Percentiles rank a stretch among this genome's conserved stretches.
These are phyloP conservation scores for Monilinia fructicola DNA, from an alignment of 2,329 filamentous ascomycete genomes.

Conservation along the genomic window DNA sequence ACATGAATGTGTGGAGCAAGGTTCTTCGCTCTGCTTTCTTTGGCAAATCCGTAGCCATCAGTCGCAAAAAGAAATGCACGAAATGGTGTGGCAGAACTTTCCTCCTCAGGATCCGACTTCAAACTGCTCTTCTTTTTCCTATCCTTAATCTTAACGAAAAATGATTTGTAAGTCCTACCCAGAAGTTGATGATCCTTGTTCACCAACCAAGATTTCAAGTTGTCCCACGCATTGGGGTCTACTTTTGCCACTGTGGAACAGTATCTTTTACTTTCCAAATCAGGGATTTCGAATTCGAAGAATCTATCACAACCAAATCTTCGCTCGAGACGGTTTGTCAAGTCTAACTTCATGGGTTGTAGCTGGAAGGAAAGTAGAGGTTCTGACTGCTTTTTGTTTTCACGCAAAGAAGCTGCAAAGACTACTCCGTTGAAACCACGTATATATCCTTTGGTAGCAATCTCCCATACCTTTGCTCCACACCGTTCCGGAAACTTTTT, in stretches of 20 bases:
- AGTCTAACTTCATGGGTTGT: slow-evolving; percentile 50
- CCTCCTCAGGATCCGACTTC: slow-evolving; percentile 42
- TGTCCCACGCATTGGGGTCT: slow-evolving; percentile 39
- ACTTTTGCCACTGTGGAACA: slow-evolving; percentile 38
- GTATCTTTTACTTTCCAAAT: slow-evolving; percentile 39
- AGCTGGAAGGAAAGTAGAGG: slow-evolving; percentile 50
- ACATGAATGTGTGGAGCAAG: slow-evolving; percentile 10
- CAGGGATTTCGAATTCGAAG: slow-evolving; percentile 55
- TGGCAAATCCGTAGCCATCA: slow-evolving; percentile 42
- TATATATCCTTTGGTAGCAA: slow-evolving; percentile 27
- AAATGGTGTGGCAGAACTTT: slow-evolving; percentile 43
- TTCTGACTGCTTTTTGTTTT: slow-evolving; percentile 40
- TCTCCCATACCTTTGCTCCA: slow-evolving; percentile 47
- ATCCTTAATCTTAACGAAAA: slow-evolving; percentile 34
- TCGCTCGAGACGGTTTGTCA: slow-evolving; percentile 52
- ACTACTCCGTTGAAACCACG: slow-evolving; percentile 46
- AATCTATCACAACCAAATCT: slow-evolving; percentile 60
- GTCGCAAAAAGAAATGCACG: slow-evolving; percentile 57
- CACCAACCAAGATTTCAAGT: slow-evolving; percentile 46
- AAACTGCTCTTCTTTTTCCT: slow-evolving; percentile 40
- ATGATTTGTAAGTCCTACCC: slow-evolving; percentile 38
- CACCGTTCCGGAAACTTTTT: slow-evolving; percentile 52
- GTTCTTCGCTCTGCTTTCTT: neutral
- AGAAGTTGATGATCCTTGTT: slow-evolving; percentile 34
- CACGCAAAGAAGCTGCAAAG: slow-evolving; percentile 47